Conservation (phyloP, 1,139 yeast genomes). For the Saccharomyces pastorianus region DNA sequence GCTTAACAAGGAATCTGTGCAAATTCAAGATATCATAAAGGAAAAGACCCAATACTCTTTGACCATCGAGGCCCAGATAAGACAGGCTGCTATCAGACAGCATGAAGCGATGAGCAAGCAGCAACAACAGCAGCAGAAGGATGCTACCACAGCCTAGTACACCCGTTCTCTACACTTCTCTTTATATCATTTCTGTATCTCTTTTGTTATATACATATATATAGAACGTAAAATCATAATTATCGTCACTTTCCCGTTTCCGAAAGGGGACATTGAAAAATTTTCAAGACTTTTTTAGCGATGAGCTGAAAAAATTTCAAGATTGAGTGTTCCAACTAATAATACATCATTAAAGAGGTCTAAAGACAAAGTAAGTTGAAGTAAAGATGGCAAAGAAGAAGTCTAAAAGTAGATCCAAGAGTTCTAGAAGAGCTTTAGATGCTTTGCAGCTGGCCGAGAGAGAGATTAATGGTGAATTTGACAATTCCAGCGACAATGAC, state of each 20-base stretch:
- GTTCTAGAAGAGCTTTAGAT: slow-evolving; percentile 35
- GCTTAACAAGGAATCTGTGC: slow-evolving; percentile 62
- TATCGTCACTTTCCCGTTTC: not conserved
- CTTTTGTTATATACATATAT: not conserved
- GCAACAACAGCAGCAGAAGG: not conserved
- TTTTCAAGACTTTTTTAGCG: slow-evolving; percentile 4
- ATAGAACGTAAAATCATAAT: not conserved
- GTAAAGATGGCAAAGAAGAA: slow-evolving; percentile 27
- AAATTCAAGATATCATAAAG: slow-evolving; percentile 64
- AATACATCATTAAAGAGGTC: not conserved
- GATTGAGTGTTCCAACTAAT: not conserved
- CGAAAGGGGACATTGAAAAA: not conserved
- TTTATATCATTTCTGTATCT: not conserved
- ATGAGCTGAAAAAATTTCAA: slow-evolving; percentile 9
- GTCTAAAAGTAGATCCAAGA: slow-evolving; percentile 27
- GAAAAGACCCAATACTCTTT: slow-evolving; percentile 40
- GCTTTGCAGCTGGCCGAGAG: slow-evolving; percentile 45
- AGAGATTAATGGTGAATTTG: slow-evolving; percentile 30
- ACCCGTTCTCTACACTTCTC: not conserved
- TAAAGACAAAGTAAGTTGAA: not conserved
- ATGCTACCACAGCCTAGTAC: not conserved
- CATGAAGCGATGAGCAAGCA: slow-evolving; percentile 16
- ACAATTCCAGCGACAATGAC: slow-evolving; percentile 31
- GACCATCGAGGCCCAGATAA: slow-evolving; percentile 28
- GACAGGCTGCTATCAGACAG: slow-evolving; percentile 23